Conservation (phyloP, 139 green algal genomes). For the Coelastrella sp. region DNA sequence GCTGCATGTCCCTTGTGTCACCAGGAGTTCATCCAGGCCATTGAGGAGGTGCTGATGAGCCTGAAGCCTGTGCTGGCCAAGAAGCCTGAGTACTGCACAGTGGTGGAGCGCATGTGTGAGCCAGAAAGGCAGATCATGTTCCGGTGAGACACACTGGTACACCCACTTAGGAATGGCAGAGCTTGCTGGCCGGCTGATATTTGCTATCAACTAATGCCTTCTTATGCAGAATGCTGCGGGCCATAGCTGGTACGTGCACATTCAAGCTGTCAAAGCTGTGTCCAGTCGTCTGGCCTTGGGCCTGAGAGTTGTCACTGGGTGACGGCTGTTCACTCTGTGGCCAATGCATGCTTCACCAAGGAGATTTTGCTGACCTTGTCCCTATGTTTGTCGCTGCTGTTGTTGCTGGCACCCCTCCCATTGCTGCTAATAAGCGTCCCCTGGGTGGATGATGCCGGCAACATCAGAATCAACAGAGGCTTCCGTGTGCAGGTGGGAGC, state of each 20-base stretch:
- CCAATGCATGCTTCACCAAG: background rate
- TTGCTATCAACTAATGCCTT: background rate
- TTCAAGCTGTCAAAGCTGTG: too few species aligned
- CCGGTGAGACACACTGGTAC: constrained; percentile 43
- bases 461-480: constrained; percentile 75
- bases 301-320: background rate
- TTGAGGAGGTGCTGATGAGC: constrained; percentile 63
- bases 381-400: background rate
- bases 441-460: constrained; percentile 69
- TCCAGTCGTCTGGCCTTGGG: too few species aligned
- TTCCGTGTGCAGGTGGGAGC: constrained; percentile 74
- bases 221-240: background rate
- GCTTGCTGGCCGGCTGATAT: background rate
- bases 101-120: constrained; percentile 69
- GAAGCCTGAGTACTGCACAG: constrained; percentile 57
- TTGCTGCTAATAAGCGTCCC: constrained; percentile 43
- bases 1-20: background rate
- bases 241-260: too few species aligned
- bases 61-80: constrained; percentile 74
- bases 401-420: background rate
- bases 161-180: background rate
- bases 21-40: constrained; percentile 59
- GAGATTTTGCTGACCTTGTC: background rate
- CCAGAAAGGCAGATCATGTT: constrained; percentile 77
- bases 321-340: background rate